Percentiles rank a stretch among this genome's conserved stretches.
Conservation (phyloP, 1,139 yeast species). For the Ogataea hybrid region DNA sequence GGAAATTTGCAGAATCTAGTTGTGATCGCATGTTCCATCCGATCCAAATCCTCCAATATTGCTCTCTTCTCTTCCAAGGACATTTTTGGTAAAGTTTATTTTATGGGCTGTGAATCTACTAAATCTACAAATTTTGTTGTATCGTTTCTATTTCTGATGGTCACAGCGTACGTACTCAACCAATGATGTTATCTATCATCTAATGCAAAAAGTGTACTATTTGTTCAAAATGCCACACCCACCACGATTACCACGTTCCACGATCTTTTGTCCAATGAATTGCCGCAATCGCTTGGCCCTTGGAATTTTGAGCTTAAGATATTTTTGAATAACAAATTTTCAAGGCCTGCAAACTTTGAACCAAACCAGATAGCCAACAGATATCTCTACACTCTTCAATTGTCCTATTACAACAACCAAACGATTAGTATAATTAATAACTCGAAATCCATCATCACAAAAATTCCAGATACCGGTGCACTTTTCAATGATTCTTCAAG, state of each 20-base stretch:
- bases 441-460: slow-evolving; percentile 44
- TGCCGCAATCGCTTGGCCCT: slow-evolving; percentile 56
- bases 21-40: slow-evolving; percentile 53
- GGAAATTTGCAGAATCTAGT: slow-evolving; percentile 50
- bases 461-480: slow-evolving; percentile 28
- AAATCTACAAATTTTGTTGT: too few relatives aligned
- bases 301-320: slow-evolving; percentile 68
- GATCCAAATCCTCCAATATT: slow-evolving; percentile 51
- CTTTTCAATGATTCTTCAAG: slow-evolving; percentile 7
- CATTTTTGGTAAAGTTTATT: slow-evolving; percentile 5
- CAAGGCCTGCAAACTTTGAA: slow-evolving; percentile 42
- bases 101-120: not conserved
- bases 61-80: slow-evolving; percentile 38
- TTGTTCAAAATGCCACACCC: slow-evolving; percentile 57
- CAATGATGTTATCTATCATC: too few relatives aligned
- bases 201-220: slow-evolving; percentile 39
- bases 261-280: slow-evolving; percentile 62
- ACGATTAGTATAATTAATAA: slow-evolving; percentile 55
- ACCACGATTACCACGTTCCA: slow-evolving; percentile 65
- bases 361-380: slow-evolving; percentile 41
- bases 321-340: slow-evolving; percentile 57
- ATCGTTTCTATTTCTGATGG: slow-evolving; percentile 14
- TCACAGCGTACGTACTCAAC: slow-evolving; percentile 23
- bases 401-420: slow-evolving; percentile 49
- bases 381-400: slow-evolving; percentile 55